phyloP scores from a whole-genome alignment of 306 rosid genomes.

The Carpinus fangiana region DNA sequence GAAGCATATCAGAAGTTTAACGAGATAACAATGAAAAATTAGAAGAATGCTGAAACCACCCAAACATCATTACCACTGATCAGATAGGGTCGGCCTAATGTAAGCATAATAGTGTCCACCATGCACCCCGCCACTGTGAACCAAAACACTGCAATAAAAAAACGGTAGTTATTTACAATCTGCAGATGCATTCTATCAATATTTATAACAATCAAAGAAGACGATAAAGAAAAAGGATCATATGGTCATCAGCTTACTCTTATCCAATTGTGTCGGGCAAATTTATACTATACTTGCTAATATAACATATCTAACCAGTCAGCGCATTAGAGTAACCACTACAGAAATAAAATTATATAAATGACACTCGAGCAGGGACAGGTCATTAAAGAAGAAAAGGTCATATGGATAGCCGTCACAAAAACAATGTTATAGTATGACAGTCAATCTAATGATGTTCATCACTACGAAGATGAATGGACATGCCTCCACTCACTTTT shows the following conservation, averaged over 20 bases:
- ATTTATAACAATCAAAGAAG: not conserved
- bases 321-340: not conserved
- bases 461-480: not conserved
- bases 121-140: conserved; percentile 95
- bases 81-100: conserved; percentile 82
- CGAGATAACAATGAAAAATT: not conserved
- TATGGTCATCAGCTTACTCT: not conserved
- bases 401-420: not conserved
- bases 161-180: not conserved
- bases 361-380: not conserved
- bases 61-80: conserved; percentile 66
- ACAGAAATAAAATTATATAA: not conserved
- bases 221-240: not conserved
- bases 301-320: not conserved
- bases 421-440: not conserved
- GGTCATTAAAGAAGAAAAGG: not conserved
- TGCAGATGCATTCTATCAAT: not conserved
- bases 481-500: not conserved
- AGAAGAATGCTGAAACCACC: not conserved
- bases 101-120: conserved; percentile 96
- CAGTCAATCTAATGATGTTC: no score
- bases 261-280: not conserved
- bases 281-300: not conserved
- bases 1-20: not conserved
- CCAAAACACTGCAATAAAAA: conserved; percentile 77